Conservation (phyloP, 371 early-diverging fungal genomes). For the Syncephalastrum racemosum region DNA sequence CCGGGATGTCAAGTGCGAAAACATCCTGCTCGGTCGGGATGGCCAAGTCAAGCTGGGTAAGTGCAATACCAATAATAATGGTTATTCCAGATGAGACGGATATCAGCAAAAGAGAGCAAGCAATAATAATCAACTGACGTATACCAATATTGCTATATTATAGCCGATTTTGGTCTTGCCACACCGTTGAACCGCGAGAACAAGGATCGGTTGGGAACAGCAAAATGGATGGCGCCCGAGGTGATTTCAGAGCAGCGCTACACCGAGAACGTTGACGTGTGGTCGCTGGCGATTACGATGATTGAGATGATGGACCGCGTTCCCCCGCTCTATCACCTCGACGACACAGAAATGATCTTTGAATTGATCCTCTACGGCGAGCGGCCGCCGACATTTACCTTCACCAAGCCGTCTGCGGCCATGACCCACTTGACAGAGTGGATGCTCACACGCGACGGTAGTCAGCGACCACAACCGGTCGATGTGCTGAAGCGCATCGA, state of each 20-base stretch:
- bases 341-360: conserved; percentile 44
- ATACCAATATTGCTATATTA: conserved; percentile 5
- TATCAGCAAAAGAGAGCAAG: neutral
- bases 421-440: conserved; percentile 34
- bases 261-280: conserved; percentile 48
- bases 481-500: conserved; percentile 24
- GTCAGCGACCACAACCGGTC: conserved; percentile 26
- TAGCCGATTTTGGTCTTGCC: conserved; percentile 53
- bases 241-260: conserved; percentile 43
- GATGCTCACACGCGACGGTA: conserved; percentile 42
- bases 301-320: conserved; percentile 60
- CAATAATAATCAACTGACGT: conserved; percentile 5
- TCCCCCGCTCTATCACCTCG: conserved; percentile 50
- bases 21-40: conserved; percentile 38
- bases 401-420: conserved; percentile 36
- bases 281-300: conserved; percentile 51
- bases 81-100: no score
- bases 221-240: conserved; percentile 60
- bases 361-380: conserved; percentile 45
- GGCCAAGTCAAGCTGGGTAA: conserved; percentile 54
- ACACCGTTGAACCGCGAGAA: conserved; percentile 38
- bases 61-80: neutral
- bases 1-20: conserved; percentile 56
- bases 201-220: conserved; percentile 40
- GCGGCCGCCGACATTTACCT: conserved; percentile 40